Evolutionary conservation across 176 grass and related monocot species (phyloP).

Genomic region (Themeda triandra): DNA sequence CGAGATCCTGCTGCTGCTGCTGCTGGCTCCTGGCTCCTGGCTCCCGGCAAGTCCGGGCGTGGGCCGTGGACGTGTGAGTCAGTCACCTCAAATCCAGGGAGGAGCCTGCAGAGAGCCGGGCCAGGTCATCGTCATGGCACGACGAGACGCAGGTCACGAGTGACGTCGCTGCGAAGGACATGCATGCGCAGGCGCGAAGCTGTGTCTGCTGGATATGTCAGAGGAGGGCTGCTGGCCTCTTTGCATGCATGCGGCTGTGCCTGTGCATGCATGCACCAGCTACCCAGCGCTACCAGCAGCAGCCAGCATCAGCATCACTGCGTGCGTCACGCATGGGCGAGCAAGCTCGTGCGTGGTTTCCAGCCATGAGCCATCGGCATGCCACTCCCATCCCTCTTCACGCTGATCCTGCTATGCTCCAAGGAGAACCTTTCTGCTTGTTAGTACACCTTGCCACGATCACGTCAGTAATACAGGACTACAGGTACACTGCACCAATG

Average conservation of each 20-base stretch:
- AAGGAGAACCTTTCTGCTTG: neutral
- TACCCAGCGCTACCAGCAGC: neutral
- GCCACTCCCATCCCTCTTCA: neutral
- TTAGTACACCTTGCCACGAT: too few species aligned
- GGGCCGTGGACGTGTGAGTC: neutral
- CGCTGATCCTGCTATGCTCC: neutral
- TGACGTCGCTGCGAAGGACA: too few species aligned
- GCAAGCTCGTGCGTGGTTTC: neutral
- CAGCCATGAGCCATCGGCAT: constrained; percentile 6
- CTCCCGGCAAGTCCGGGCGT: neutral
- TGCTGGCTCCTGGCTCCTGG: neutral
- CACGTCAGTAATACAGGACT: too few species aligned
- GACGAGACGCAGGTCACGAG: neutral
- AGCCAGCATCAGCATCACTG: neutral
- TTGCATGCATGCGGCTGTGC: neutral
- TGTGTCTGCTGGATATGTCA: neutral
- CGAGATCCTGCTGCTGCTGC: neutral
- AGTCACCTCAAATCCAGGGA: too few species aligned
- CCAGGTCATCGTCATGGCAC: neutral
- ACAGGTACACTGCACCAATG: too few species aligned
- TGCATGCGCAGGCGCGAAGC: neutral
- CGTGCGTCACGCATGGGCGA: neutral
- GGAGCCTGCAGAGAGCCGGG: neutral
- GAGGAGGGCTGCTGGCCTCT: neutral
- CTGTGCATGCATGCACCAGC: neutral